Base-by-base conservation (phyloP, 129 eudicot species). In the Rutidosis leptorrhynchoides region DNA sequence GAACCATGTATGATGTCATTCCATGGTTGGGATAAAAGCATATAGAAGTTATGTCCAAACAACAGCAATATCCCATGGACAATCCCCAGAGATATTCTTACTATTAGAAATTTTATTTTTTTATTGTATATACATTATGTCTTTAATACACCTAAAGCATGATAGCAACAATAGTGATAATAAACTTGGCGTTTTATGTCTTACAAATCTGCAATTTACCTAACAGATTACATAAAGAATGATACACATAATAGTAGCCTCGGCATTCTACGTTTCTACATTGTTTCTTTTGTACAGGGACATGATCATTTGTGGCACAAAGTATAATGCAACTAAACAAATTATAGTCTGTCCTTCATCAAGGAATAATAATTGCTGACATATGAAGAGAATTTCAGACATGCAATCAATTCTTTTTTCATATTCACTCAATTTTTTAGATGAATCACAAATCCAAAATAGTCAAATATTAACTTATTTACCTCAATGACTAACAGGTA, bases 1-100 rank as follows among this genome's bases (percentile, higher is more conserved):
- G 48, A 46, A 71, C 28, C 42, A 56, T 24, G 24, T 0, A 21
- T 67, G 51, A 52, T 51, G 59, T 20, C 46, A 62, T 20, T 27
- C 48, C 33, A 28, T 14, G 35, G 55, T 30, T 15, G 33, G 52
- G 27, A 32, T 68, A 62, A n/a, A n/a, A 15, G 21, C 54, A 56
- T 12, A 16, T 3, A 26, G 62, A 57, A 5, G 32, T 26, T 26
- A 57, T 20, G 27, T 12, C 24, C 28, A 53, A 10, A 22, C 1
- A 16, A 23, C 32, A 57, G 14, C 35, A 26, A 15, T 14, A 23
- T 26, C n/a, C 5, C 16, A 57, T 37, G 5, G 45, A 37, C 45
- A 35, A 9, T 9, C 42, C 42, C 42, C 42, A 35, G 0, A 2
- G 9, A 35, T 35, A 35, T 35, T 35, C 37, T 35, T 35, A 35